Conservation (phyloP, 148 eudicot species). For the Chenopodium suecicum region DNA sequence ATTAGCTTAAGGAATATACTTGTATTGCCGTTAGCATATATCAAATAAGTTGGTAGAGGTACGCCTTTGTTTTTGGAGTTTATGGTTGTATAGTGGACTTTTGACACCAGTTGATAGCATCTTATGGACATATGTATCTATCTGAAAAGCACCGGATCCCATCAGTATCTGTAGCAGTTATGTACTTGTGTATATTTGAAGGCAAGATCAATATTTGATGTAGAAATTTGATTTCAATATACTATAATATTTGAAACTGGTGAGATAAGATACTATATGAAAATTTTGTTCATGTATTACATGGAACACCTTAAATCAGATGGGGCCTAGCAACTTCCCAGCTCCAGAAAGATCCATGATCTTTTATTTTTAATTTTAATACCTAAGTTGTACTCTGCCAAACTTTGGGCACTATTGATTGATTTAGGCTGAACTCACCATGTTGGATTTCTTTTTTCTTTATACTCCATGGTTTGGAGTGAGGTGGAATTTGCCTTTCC, state of each 20-base stretch:
- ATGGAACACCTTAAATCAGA: constrained; percentile 11
- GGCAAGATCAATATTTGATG: not conserved
- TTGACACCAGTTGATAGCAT: not conserved
- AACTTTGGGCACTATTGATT: constrained; percentile 3
- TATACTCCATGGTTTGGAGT: not conserved
- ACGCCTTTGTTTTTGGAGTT: not conserved
- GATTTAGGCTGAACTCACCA: not conserved
- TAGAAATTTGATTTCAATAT: not conserved
- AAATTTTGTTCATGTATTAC: constrained; percentile 13
- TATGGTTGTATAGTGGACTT: not conserved
- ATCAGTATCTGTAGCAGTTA: not conserved
- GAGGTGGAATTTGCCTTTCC: not conserved
- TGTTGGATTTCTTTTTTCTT: not conserved
- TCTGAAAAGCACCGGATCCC: not conserved
- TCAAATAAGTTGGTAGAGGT: not conserved
- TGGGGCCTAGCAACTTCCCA: constrained; percentile 14
- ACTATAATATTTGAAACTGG: not conserved
- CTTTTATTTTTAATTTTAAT: constrained; percentile 10
- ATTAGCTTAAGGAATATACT: not conserved
- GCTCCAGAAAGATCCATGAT: not conserved
- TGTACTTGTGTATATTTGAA: not conserved
- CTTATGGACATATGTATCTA: not conserved
- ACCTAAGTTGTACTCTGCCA: not conserved
- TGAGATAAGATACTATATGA: constrained; percentile 13
- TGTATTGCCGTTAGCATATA: not conserved